phyloP scores from a whole-genome alignment of 805 yeast species.

The Lipomyces sp. region DNA sequence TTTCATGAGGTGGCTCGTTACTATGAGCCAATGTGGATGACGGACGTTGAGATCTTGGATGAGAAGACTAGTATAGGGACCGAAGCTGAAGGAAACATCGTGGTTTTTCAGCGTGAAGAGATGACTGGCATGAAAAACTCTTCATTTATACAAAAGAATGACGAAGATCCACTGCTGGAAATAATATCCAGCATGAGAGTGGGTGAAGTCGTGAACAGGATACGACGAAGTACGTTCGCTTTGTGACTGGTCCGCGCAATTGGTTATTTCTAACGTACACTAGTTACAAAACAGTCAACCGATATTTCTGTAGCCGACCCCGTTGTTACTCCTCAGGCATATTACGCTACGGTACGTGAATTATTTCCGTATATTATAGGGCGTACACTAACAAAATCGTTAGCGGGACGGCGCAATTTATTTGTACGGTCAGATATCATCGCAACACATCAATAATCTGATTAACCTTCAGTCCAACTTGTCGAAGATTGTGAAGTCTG shows the following conservation, averaged over 20 bases:
- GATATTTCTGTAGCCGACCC: constrained; percentile 12
- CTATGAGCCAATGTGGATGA: constrained; percentile 39
- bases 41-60: constrained; percentile 33
- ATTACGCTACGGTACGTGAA: constrained; percentile 35
- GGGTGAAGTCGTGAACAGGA: constrained; percentile 37
- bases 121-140: not conserved
- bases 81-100: constrained; percentile 39
- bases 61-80: constrained; percentile 23
- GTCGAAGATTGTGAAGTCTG: constrained; percentile 21
- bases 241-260: not conserved
- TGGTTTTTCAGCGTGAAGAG: constrained; percentile 19
- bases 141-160: constrained; percentile 7
- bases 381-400: not conserved
- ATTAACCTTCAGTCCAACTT: constrained; percentile 34
- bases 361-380: not conserved
- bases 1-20: constrained; percentile 32
- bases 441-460: constrained; percentile 25
- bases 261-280: not conserved
- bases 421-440: constrained; percentile 27
- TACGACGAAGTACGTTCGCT: constrained; percentile 27
- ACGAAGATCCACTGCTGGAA: constrained; percentile 23
- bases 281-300: constrained; percentile 7
- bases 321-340: constrained; percentile 30
- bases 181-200: constrained; percentile 26
- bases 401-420: constrained; percentile 37